Base-by-base conservation (phyloP, 2,329 filamentous ascomycete genomes). In the Elsinoe ampelina region DNA sequence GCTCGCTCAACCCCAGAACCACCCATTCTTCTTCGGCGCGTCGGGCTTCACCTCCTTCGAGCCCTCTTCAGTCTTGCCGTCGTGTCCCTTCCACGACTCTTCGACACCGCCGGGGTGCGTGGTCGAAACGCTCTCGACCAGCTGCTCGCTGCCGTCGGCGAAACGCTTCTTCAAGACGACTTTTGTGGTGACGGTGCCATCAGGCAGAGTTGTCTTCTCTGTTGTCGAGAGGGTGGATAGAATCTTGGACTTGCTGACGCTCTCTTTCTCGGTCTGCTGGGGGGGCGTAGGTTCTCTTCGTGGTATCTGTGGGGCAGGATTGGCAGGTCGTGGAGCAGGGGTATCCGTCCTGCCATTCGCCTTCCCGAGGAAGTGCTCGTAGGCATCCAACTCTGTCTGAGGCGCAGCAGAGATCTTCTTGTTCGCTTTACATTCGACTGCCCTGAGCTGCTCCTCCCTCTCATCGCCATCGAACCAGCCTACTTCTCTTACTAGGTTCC, bases 61-160 rank as follows among this genome's bases (percentile, higher is more conserved):
- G 26, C 11, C 45, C 11, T 19, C 45, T 13, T 36, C 52, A 35
- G 52, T 50, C 59, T 58, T 54, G n/a, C 45, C 45, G 17, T 56
- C 19, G 17, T 22, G 32, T 4, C 34, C 47, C 17, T 38, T 42
- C 34, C 43, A 39, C 13, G 45, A 20, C 15, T 10, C 38, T 3
- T 20, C 20, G 2, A 35, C 50, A 19, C 38, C 38, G 1, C 61
- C 45, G n/a, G 55, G 38, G 1, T 58, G 61, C 6, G 61, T 63
- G 0, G 72, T 76, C 35, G 82, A 77, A 2, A 77, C 69, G 6
- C 77, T 80, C 61, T 82, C 79, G 7, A 77, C 75, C 34, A 69
- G 79, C 65, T 84, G 80, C 63, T 84, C 81, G 2, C 75, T 72
- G 0, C 82, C 82, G 68, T 84, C 80, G 1, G 77, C 71, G 62